Base-by-base conservation (phyloP, 1,284 basidiomycete species). In the Puccinia novopanici region DNA sequence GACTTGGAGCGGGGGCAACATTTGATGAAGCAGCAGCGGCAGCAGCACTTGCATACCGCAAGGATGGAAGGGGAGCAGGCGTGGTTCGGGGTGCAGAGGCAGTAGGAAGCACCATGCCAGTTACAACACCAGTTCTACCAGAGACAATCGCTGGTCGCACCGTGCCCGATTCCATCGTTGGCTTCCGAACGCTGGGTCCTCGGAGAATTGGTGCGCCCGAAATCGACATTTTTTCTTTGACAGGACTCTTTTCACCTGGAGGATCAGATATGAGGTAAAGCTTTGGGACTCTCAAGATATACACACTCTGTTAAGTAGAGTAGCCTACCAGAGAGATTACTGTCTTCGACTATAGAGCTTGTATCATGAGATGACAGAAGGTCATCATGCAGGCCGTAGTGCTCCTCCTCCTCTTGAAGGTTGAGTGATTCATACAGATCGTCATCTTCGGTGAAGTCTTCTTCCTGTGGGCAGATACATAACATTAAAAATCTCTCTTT, bases 351-450 rank as follows among this genome's bases (percentile, higher is more conserved):
- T 15, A 87, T 84, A 0, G 88, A 88, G 0, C 84, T 83, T 24
- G 87, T 87, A 82, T 89, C 88, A 82, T 88, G 87, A 72, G 88
- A 88, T 34, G 86, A 86, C 45, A 87, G 86, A 27, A 85, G 82
- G 78, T 93, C 91, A 70, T 95, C 93, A 75, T 89, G 89, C 81
- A 89, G 89, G 75, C 89, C 90, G 78, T 93, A 94, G 84, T 92
- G 91, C 87, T 95, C 96, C 85, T 99, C 89, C 83, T 90, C 94
- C 84, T 98, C 96, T 84, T 98, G 94, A 73, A 99, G 91, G 84
- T 94, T 94, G 83, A 99, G 93, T 65, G 99, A 96, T 85, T 99
- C 97, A 84, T 99, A 99, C 82, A 99, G 93, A 73, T 94, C 95
- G 86, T 96, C 93, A 84, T 99, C 94, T 86, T 97, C 96, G 82